Conservation (phyloP, 139 green algal species). For the Zygnema circumcarinatum region DNA sequence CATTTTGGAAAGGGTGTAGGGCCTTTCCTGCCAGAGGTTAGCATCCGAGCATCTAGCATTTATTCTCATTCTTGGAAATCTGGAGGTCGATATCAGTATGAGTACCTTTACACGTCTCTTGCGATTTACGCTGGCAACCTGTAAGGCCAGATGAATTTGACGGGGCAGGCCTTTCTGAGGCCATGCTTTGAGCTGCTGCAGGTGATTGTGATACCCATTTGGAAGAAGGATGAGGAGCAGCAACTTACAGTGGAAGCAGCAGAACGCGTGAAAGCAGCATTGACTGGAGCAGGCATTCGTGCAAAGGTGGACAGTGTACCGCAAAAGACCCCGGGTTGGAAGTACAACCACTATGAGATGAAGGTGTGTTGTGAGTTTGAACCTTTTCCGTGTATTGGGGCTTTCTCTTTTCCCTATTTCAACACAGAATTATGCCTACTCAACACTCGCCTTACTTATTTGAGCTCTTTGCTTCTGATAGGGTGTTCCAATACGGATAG, state of each 20-base stretch:
- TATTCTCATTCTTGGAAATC: no score
- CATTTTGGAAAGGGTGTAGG: no score
- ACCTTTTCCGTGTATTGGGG: not conserved
- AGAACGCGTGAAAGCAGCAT: constrained; percentile 63
- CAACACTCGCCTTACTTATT: not conserved
- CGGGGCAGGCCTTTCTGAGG: no score
- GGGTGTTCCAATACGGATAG: constrained; percentile 78
- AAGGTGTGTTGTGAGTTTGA: constrained; percentile 72
- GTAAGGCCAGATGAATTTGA: no score
- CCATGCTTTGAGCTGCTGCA: no score
- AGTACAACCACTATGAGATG: constrained; percentile 98
- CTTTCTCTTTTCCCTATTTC: not conserved
- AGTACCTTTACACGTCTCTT: no score
- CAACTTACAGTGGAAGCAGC: constrained; percentile 74
- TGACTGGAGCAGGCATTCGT: constrained; percentile 79
- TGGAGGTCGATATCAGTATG: no score
- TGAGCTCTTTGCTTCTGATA: not conserved
- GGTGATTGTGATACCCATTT: constrained; percentile 93
- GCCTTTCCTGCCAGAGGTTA: no score
- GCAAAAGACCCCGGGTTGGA: constrained; percentile 89
- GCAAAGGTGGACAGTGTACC: constrained; percentile 81
- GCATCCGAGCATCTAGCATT: no score
- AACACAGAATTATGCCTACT: constrained; percentile 22
- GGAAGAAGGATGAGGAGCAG: constrained; percentile 84
- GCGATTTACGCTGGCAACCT: no score